Base-by-base conservation (phyloP, 1,284 basidiomycete genomes). In the Agaricales sp. region DNA sequence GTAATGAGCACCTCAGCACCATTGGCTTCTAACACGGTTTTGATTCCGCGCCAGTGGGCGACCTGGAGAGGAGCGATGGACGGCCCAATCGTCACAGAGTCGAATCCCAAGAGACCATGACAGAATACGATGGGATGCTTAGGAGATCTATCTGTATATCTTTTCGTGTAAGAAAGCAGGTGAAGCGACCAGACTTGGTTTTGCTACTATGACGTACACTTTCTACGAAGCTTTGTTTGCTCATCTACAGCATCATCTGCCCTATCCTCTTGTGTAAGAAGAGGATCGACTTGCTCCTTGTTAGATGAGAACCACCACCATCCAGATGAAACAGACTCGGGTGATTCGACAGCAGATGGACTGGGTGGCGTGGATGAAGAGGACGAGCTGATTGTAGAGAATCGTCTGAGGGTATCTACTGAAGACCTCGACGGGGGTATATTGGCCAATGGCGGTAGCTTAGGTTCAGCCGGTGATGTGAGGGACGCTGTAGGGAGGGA, bases 11-110 rank as follows among this genome's bases (percentile, higher is more conserved):
- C 89, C 61, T 97, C 87, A n/a, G 78, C 78, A 14, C 91, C 93
- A 59, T 87, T 91, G 21, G 83, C 75, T 59, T 94, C 84, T 6
- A 98, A 74, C 4, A 87, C 90, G 60, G 96, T 90, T 58, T 86
- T 85, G 55, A 97, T 93, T 2, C 94, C 94, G 35, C 93, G 78
- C 94, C 94, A 98, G 63, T 98, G 92, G 3, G 83, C 77, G 45
- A 98, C 89, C 59, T 92, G 82, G 21, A 97, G 60, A 2, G 87
- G 82, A 8, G 87, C 82, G 51, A 92, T 82, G 14, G 80, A 66
- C 1, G 78, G 80, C 6, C 82, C 81, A 43, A 87, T 77, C 3
- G 75, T 82, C 53, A 87, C 77, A 0, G 80, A 82, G 61, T 92
- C 88, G 58, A 92, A 92, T 3, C 92, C 92, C 1, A 96, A 74